phyloP scores from a whole-genome alignment of 495 filamentous ascomycete genomes.

The Aspergillus cristatus region DNA sequence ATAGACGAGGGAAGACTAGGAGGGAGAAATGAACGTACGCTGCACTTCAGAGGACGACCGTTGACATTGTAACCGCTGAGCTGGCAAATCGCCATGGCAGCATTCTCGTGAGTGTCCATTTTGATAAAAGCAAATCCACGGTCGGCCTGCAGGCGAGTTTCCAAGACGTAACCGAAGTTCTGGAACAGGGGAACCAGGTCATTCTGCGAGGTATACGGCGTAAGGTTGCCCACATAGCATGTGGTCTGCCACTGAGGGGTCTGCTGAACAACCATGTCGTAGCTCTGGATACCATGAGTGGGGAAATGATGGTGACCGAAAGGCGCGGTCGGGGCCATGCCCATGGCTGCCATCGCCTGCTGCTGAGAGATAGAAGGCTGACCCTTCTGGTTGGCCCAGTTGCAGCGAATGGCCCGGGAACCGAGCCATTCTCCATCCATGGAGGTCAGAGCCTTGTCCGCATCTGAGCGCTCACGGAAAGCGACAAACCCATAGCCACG shows the following conservation, averaged over 20 bases:
- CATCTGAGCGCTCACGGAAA: constrained; percentile 88
- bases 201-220: constrained; percentile 93
- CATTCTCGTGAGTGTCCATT: constrained; percentile 98
- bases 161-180: constrained; percentile 95
- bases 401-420: constrained; percentile 96
- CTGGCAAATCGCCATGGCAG: constrained; percentile 96
- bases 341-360: constrained; percentile 93
- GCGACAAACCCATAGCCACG: constrained; percentile 98
- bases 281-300: constrained; percentile 91
- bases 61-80: constrained; percentile 96
- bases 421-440: constrained; percentile 99
- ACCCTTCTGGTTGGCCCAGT: constrained; percentile 99
- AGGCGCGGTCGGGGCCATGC: constrained; percentile 94
- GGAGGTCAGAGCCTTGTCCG: constrained; percentile 89
- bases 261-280: constrained; percentile 94
- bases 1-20: neutral
- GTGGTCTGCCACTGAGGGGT: constrained; percentile 99
- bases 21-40: constrained; percentile 49
- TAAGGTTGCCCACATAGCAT: constrained; percentile 96
- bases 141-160: constrained; percentile 96
- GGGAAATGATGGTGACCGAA: constrained; percentile 98
- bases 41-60: constrained; percentile 95
- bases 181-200: constrained; percentile 95
- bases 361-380: constrained; percentile 97
- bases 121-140: constrained; percentile 98